Conservation (phyloP, 192 early-diverging fungal species). For the Coemansia sp. region DNA sequence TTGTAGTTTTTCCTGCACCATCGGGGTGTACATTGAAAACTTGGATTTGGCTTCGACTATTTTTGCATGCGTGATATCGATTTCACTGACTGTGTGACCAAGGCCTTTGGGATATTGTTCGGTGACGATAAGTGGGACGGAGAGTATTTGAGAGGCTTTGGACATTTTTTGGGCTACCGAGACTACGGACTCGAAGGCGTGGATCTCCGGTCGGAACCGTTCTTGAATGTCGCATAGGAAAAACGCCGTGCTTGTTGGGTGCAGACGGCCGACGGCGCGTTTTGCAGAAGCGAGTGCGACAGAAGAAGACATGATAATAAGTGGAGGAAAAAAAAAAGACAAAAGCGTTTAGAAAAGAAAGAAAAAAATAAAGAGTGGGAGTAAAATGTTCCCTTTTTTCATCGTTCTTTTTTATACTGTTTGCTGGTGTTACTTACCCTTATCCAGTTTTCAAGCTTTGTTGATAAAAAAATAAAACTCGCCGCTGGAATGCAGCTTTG, state of each 20-base stretch:
- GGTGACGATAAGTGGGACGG: conserved; percentile 86
- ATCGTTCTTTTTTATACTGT: not conserved
- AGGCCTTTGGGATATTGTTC: conserved; percentile 80
- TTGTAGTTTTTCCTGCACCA: conserved; percentile 60
- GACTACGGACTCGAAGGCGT: conserved; percentile 79
- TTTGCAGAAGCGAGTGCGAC: conserved; percentile 20
- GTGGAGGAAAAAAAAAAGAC: not conserved
- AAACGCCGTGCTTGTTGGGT: conserved; percentile 71
- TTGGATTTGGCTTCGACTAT: conserved; percentile 73
- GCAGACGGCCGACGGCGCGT: conserved; percentile 59
- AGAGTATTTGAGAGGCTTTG: conserved; percentile 68
- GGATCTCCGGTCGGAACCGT: conserved; percentile 73
- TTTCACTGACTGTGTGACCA: conserved; percentile 74
- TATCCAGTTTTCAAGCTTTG: no score
- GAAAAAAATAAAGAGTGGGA: not conserved
- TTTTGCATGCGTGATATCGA: conserved; percentile 68
- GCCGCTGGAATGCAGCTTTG: no score
- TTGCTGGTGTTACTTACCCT: no score
- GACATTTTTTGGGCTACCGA: conserved; percentile 87
- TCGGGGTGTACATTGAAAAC: conserved; percentile 85
- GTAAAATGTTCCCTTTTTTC: not conserved
- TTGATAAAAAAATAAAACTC: no score
- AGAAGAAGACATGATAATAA: conserved; percentile 3
- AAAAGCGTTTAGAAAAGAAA: not conserved
- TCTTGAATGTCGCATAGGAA: conserved; percentile 96